Conservation (phyloP, 192 early-diverging fungal genomes). For the Entrophospora sp. region DNA sequence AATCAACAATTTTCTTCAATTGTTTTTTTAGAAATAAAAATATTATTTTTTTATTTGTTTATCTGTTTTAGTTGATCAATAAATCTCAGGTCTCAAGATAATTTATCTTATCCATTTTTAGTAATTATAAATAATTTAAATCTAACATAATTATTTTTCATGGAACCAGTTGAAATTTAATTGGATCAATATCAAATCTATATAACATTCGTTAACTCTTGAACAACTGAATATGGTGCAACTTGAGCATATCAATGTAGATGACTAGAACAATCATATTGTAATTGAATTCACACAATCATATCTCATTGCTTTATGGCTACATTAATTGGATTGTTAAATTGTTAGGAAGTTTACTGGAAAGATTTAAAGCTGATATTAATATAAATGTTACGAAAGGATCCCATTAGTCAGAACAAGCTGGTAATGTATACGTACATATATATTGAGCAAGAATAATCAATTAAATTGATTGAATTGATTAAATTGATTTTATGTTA, state of each 20-base stretch:
- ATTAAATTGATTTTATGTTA: conserved; percentile 8
- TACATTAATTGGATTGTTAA: conserved; percentile 94
- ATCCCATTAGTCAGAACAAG: conserved; percentile 90
- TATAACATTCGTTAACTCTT: conserved; percentile 93
- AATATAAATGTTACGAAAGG: conserved; percentile 80
- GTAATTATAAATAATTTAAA: no score
- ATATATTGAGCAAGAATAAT: no score
- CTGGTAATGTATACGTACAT: no score
- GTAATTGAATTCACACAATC: conserved; percentile 84
- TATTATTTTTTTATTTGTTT: no score
- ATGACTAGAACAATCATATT: conserved; percentile 59
- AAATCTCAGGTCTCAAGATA: no score
- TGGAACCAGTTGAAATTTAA: no score
- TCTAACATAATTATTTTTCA: no score
- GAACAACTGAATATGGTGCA: conserved; percentile 96
- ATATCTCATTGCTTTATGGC: conserved; percentile 99
- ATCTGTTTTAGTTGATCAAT: no score
- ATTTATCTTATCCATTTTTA: no score
- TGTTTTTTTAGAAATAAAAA: no score
- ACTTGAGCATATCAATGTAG: conserved; percentile 72
- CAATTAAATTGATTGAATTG: no score
- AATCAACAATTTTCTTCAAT: no score
- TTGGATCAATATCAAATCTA: conserved; percentile 94
- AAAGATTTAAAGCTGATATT: conserved; percentile 92
- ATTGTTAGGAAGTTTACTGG: conserved; percentile 76